Base-by-base conservation (phyloP, 2,329 filamentous ascomycete genomes). In the Dactylellina sp. region DNA sequence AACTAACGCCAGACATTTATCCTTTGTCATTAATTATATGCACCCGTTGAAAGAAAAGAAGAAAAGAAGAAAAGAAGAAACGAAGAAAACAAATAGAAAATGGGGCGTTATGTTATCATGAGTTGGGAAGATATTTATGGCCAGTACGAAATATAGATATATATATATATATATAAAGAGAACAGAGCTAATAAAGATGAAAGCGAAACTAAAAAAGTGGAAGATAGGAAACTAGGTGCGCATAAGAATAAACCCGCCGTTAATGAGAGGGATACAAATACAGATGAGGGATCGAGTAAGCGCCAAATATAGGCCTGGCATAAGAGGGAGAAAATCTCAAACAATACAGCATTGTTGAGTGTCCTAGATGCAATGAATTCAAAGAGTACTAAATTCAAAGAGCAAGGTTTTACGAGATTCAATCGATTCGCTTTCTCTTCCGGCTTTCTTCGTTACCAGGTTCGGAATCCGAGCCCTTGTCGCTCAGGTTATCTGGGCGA, bases 371-470 rank as follows among this genome's bases (percentile, higher is more conserved):
- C 11, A 42, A 42, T n/a, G 16, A 12, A 50, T 35, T 39, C 4
- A 20, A 28, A 20, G 50, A 12, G 24, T 28, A 16, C 22, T 32
- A 32, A 52, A 32, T 11, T n/a, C 9, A 32, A 52, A 52, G n/a
- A n/a, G n/a, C n/a, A n/a, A n/a, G n/a, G n/a, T 2, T 37, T 24
- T 25, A 7, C 25, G n/a, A 37, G 6, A 1, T 35, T 53, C 52
- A 74, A 39, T 74, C 70, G 7, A 74, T 25, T 24, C 70, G 55
- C 56, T 74, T 74, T 25, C 70, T 66, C 42, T 74, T 74, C 40
- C 70, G 61, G 28, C 70, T 74, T 50, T 74, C 70, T 9, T 65
- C 70, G 25, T 55, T 66, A 16, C 28, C 49, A 7, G 61, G 62
- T 9, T 74, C 70, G 7, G 70, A 32, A 56, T 74, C 70, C 7